Conservation (phyloP, 495 filamentous ascomycete genomes). For the Trichoderma virens region DNA sequence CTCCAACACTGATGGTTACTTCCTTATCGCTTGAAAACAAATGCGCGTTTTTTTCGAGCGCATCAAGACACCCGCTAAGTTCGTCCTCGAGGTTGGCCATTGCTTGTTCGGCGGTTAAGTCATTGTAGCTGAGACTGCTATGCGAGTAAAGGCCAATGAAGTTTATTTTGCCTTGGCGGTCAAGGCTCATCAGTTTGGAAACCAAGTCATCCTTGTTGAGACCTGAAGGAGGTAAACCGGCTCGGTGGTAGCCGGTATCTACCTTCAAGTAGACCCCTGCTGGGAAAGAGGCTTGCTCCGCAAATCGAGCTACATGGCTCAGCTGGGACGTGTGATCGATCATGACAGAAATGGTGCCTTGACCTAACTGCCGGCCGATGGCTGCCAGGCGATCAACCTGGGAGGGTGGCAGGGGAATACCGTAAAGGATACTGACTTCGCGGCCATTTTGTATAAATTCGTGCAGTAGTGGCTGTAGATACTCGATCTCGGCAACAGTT, state of each 20-base stretch:
- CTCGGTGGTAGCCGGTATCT: conserved; percentile 72
- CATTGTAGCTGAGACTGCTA: conserved; percentile 64
- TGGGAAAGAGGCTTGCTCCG: conserved; percentile 28
- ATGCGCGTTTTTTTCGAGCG: conserved; percentile 14
- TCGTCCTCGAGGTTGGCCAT: conserved; percentile 52
- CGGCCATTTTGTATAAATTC: conserved; percentile 44
- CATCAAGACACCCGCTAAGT: conserved; percentile 39
- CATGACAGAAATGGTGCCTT: conserved; percentile 54
- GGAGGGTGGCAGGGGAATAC: conserved; percentile 63
- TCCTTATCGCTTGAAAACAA: background rate
- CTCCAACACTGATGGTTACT: conserved; percentile 65
- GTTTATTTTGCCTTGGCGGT: conserved; percentile 31
- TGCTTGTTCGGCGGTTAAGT: conserved; percentile 41
- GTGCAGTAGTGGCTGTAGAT: conserved; percentile 51
- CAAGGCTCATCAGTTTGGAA: conserved; percentile 24
- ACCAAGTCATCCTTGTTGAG: conserved; percentile 43
- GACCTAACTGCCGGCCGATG: conserved; percentile 42
- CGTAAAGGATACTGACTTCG: conserved; percentile 66
- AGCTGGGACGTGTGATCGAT: conserved; percentile 65
- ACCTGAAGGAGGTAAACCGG: conserved; percentile 44
- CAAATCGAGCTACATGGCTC: conserved; percentile 31
- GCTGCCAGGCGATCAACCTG: conserved; percentile 48
- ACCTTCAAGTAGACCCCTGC: conserved; percentile 65
- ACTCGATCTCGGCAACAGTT: conserved; percentile 73
- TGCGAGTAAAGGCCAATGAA: conserved; percentile 75